Evolutionary conservation across 345 rosid genomes (phyloP), one percentile per base, ranked within the genome.

Genomic region (Acer campestre): DNA sequence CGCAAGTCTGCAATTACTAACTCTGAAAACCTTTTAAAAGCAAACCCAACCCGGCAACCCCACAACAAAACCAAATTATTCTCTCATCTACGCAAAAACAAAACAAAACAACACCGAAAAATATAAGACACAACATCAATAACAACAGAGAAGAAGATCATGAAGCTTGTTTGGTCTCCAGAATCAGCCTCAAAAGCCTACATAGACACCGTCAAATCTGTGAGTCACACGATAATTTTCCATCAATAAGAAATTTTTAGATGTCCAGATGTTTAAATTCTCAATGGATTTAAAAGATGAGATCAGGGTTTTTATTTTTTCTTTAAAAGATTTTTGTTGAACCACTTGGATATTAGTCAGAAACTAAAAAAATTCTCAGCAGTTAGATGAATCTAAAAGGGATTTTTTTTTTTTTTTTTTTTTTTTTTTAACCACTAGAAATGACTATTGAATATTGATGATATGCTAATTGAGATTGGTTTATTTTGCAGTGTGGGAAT

Each of bases 81-180:
- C 76, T 75, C 53, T 17, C 49, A 61, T 58, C 17, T 12, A 17
- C 18, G 6, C 20, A 35, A 10, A 40, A 11, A 3, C 74, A 58
- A 40, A 11, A 3, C 74, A 58, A 56, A 71, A 35, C 29, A 56
- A 2, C 13, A 2, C 7, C 46, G 0, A 38, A 68, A 67, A 18
- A 29, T 44, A 23, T 11, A 38, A 38, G 12, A 56, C 35, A 31
- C 35, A 31, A 31, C 35, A 31, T 1, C 35, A 31, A 31, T 0
- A 35, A 46, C 27, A n/a, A 53, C n/a, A 51, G 74, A 71, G 25
- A 68, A 42, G 75, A 93, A 35, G 38, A 35, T 35, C 38, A 35
- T 93, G 98, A 95, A 85, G 90, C 91, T 93, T 16, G 88, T 81
- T 53, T 95, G 98, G 98, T 92, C 95, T 20, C 94, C 98, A 7